Conservation (phyloP, 106 monocot species). For the Dactylorhiza incarnata region DNA sequence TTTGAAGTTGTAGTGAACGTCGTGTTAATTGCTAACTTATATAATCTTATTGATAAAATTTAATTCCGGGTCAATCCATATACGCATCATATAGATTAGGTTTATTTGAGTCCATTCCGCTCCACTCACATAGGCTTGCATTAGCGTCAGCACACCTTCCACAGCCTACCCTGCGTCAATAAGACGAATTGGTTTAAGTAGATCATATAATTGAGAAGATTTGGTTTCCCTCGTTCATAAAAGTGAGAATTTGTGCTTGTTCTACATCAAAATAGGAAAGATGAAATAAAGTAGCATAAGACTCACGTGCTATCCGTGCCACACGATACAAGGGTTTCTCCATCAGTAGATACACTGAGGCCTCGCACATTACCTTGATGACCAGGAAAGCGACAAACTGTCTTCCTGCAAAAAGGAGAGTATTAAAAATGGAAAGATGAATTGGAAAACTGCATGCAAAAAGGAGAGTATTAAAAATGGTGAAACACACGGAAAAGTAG, state of each 20-base stretch:
- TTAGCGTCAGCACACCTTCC: no score
- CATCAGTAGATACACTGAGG: conserved; percentile 76
- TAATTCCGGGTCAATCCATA: no score
- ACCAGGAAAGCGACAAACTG: conserved; percentile 78
- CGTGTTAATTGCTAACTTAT: no score
- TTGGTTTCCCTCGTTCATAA: neutral
- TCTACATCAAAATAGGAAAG: neutral
- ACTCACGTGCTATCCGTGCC: conserved; percentile 85
- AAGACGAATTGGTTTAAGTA: neutral
- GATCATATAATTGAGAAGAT: neutral
- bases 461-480: neutral
- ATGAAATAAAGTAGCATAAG: neutral
- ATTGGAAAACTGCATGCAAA: neutral
- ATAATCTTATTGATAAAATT: no score
- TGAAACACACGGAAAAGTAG: neutral
- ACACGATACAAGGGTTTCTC: conserved; percentile 79
- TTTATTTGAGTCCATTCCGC: no score
- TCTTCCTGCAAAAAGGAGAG: conserved; percentile 66
- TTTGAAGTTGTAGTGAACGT: no score
- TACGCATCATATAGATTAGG: no score
- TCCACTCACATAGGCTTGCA: no score
- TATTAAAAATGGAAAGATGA: neutral
- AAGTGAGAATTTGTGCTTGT: neutral
- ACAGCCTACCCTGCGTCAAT: neutral
- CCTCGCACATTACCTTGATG: conserved; percentile 84